phyloP scores from a whole-genome alignment of 768 basidiomycete species.

The Pulveroboletus sp. region DNA sequence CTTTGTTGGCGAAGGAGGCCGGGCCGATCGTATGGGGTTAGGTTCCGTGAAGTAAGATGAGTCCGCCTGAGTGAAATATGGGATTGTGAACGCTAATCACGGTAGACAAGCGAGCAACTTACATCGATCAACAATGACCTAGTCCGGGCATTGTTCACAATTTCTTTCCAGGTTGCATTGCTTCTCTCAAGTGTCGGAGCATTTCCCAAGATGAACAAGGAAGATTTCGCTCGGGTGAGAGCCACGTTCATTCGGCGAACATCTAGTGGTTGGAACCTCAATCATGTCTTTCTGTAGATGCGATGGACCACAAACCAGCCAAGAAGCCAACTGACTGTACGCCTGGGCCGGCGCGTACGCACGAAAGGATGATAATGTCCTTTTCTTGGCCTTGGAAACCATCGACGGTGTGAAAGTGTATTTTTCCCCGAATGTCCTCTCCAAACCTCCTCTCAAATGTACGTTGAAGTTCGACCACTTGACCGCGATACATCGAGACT shows the following conservation, averaged over 20 bases:
- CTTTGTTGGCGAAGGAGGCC: constrained; percentile 20
- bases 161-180: constrained; percentile 72
- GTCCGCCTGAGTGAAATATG: constrained; percentile 28
- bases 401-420: constrained; percentile 97
- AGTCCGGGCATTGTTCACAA: constrained; percentile 70
- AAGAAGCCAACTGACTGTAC: constrained; percentile 84
- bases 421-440: constrained; percentile 55
- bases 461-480: constrained; percentile 69
- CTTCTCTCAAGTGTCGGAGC: constrained; percentile 85
- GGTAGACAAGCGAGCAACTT: constrained; percentile 2
- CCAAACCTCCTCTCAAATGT: constrained; percentile 74
- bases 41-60: constrained; percentile 37
- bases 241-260: constrained; percentile 97
- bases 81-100: neutral
- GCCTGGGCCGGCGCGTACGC: constrained; percentile 90
- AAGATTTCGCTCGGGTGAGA: constrained; percentile 91
- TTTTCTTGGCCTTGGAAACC: constrained; percentile 99
- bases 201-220: constrained; percentile 90
- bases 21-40: constrained; percentile 9
- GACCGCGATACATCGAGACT: constrained; percentile 94
- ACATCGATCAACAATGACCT: constrained; percentile 66
- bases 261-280: constrained; percentile 39
- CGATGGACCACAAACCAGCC: constrained; percentile 47
- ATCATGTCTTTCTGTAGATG: too few relatives aligned
- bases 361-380: constrained; percentile 95